Evolutionary conservation across 192 early-diverging fungal species (phyloP), one percentile per base, ranked within the genome.

Genomic region (Coemansia sp.): DNA sequence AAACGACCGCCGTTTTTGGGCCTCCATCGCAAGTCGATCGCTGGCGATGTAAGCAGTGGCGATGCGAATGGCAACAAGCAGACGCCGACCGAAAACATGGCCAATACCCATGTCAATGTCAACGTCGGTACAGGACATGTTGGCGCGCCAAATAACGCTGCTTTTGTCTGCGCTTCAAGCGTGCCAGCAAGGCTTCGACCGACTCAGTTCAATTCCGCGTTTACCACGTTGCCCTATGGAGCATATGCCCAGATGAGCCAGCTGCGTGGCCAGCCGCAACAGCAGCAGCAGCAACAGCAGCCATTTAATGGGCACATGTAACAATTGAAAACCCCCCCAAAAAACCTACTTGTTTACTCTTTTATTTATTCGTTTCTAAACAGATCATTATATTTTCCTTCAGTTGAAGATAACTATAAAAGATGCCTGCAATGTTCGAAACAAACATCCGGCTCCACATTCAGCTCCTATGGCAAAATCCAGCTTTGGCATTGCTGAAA

Each of bases 201-300:
- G 22, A 70, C 71, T 9, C 76, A 73, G 64, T 73, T 73, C 64
- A 79, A 34, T 29, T 73, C 76, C 34, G 71, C 76, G 24, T 79
- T 79, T 46, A 79, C 67, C n/a, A 79, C 76, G 3, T 63, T 73
- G 48, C 76, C 76, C 6, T 79, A 79, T 42, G 71, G 71, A 42
- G 59, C 66, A 10, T 67, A 70, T 29, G 67, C 64, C 10, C 75
- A 78, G 36, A 35, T 68, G 19, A 49, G 55, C 34, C 65, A 73
- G 51, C 34, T 29, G 4, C 52, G 56, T 20, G 11, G 45, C 23
- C 65, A 63, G 56, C n/a, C n/a, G n/a, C n/a, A n/a, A n/a, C n/a
- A n/a, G n/a, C n/a, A n/a, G n/a, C n/a, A n/a, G n/a, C n/a, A n/a
- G n/a, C n/a, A n/a, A n/a, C 59, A 57, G 10, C 24, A 60, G 1